Evolutionary conservation across 257 asterid genomes (phyloP).

Genomic region (Haberlea rhodopensis): DNA sequence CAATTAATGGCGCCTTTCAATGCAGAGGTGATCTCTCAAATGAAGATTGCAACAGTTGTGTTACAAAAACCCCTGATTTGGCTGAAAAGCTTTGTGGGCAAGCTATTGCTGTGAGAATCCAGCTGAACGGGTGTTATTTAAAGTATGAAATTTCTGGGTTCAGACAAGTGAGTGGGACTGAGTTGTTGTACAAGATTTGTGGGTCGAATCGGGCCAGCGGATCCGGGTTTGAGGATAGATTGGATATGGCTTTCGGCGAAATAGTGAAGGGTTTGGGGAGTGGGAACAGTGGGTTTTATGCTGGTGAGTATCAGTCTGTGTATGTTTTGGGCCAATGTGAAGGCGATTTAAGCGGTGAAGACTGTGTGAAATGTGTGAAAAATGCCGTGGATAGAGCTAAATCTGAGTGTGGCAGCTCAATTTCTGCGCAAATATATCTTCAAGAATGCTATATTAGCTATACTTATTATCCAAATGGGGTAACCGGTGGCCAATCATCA

Average conservation of each 20-base stretch:
- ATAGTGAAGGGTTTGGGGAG: slow-evolving; percentile 50
- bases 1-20: slow-evolving; percentile 64
- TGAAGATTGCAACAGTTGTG: slow-evolving; percentile 52
- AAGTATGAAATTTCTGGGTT: slow-evolving; percentile 62
- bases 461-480: slow-evolving; percentile 74
- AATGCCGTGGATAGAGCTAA: slow-evolving; percentile 48
- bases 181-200: slow-evolving; percentile 59
- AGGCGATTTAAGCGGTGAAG: slow-evolving; percentile 57
- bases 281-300: slow-evolving; percentile 54
- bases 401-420: slow-evolving; percentile 51
- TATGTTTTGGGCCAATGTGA: slow-evolving; percentile 89
- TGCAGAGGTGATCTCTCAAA: slow-evolving; percentile 79
- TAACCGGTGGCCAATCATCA: slow-evolving; percentile 37
- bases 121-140: slow-evolving; percentile 62
- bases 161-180: slow-evolving; percentile 43
- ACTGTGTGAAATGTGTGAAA: slow-evolving; percentile 80
- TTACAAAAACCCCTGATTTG: slow-evolving; percentile 33
- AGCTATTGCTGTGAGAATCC: slow-evolving; percentile 61
- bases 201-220: slow-evolving; percentile 69
- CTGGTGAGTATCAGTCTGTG: slow-evolving; percentile 62
- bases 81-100: slow-evolving; percentile 48
- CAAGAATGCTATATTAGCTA: slow-evolving; percentile 70
- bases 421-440: slow-evolving; percentile 71
- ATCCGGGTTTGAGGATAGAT: slow-evolving; percentile 52
- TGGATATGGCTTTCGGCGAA: slow-evolving; percentile 59